Percentiles rank a stretch among this genome's conserved stretches.
Conservation (phyloP, 495 filamentous ascomycete species). For the Neurospora terricola region DNA sequence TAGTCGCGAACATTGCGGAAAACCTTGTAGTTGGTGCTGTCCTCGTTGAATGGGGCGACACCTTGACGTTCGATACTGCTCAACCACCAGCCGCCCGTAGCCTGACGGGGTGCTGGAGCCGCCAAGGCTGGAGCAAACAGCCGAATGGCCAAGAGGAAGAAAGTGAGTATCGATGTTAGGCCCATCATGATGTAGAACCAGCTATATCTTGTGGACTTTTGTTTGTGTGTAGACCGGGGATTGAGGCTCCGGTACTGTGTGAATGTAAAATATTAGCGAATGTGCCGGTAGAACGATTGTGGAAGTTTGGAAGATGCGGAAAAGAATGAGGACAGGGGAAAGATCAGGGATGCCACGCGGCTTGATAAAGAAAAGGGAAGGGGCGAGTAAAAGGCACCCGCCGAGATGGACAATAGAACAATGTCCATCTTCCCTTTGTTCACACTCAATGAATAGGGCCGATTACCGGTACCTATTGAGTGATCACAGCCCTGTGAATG, state of each 20-base stretch:
- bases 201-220: constrained; percentile 22
- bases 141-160: constrained; percentile 26
- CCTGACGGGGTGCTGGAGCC: constrained; percentile 20
- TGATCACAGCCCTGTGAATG: background rate
- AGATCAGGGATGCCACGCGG: constrained; percentile 4
- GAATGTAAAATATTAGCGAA: background rate
- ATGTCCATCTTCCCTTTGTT: background rate
- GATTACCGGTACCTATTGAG: background rate
- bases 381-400: background rate
- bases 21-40: constrained; percentile 48
- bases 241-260: background rate
- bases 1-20: constrained; percentile 86
- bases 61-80: constrained; percentile 63
- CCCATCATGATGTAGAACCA: constrained; percentile 36
- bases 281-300: background rate
- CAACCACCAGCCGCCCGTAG: constrained; percentile 57
- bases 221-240: constrained; percentile 1
- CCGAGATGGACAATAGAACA: background rate
- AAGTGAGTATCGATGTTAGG: constrained; percentile 26
- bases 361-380: constrained; percentile 3
- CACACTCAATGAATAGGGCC: background rate
- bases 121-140: constrained; percentile 22
- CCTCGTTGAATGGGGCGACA: constrained; percentile 49
- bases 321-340: constrained; percentile 9
- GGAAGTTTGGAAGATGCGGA: constrained; percentile 9